Base-by-base conservation (phyloP, 306 rosid genomes). In the Carpinus fangiana region DNA sequence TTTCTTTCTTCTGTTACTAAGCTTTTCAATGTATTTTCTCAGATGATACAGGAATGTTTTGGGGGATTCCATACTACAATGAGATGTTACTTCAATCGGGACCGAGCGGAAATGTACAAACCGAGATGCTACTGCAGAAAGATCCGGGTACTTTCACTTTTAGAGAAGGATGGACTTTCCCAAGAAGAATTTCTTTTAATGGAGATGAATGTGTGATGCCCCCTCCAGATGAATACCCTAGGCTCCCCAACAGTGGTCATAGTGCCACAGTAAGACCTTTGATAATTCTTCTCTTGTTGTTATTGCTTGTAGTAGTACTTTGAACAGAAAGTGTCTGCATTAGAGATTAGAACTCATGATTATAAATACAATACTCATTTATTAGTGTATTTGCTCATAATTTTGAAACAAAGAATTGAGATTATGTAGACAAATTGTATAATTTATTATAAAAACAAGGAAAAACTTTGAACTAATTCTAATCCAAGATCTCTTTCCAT, bases 171-270 rank as follows among this genome's bases (percentile, higher is more conserved):
- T 93, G 98, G 97, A 70, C 90, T 34, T 91, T 93, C 79, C 98
- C 96, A 0, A 89, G 93, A 80, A 93, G 73, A 76, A 79, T 93
- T 75, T 85, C 86, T 14, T 93, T 91, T 45, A 89, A 93, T 77
- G 97, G 97, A 0, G 96, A 93, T 74, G 91, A 85, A 12, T 93
- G 98, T 83, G 97, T 90, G 5, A 86, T 91, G 92, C 96, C 98
- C 12, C 84, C 89, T 70, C 97, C 97, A 5, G 90, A 91, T 17
- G 68, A 81, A 1, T 93, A 86, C 54, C 98, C 96, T 1, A 69
- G 67, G 28, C 92, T 93, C 4, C 98, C 97, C 55, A 89, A 83
- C 73, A 6, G 73, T 59, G 86, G 81, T 73, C 82, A 68, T 75
- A 7, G 21, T 69, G 36, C 73, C 13, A 74, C 46, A 10, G 47